A percentile compares a stretch with the other conserved stretches of the same genome.
Conservation (phyloP, 768 basidiomycete genomes). For the Macrocybe gigantea region DNA sequence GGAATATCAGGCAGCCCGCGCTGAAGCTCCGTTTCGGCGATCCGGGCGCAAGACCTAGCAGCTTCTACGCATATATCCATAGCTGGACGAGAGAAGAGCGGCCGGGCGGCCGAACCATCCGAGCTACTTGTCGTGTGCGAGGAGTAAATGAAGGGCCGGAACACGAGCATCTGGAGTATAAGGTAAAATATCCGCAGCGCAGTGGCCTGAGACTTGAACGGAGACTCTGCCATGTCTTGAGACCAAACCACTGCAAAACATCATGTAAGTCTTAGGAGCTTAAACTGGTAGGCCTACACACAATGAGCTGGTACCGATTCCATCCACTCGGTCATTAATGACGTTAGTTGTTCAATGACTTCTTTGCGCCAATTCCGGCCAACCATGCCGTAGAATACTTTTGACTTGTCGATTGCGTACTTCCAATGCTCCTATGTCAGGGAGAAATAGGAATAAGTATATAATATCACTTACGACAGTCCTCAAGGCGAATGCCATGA, state of each 20-base stretch:
- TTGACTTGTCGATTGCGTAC: slow-evolving; percentile 71
- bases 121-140: slow-evolving; percentile 5
- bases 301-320: slow-evolving; percentile 63
- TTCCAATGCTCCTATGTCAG: slow-evolving; percentile 14
- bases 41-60: slow-evolving; percentile 52
- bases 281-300: slow-evolving; percentile 25
- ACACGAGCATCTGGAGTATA: slow-evolving; percentile 57
- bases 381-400: slow-evolving; percentile 45
- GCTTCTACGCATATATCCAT: slow-evolving; percentile 56
- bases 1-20: slow-evolving; percentile 39
- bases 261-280: not conserved
- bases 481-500: slow-evolving; percentile 62
- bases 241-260: slow-evolving; percentile 50
- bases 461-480: slow-evolving; percentile 48
- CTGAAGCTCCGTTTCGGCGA: slow-evolving; percentile 46
- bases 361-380: slow-evolving; percentile 49
- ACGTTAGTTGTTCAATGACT: slow-evolving; percentile 62
- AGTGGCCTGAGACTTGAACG: slow-evolving; percentile 52
- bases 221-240: slow-evolving; percentile 37
- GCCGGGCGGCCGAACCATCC: slow-evolving; percentile 1
- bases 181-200: slow-evolving; percentile 56
- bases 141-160: slow-evolving; percentile 60
- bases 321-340: slow-evolving; percentile 67
- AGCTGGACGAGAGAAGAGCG: slow-evolving; percentile 37
- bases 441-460: slow-evolving; percentile 1